Percentiles rank a stretch among this genome's conserved stretches.
Conservation (phyloP, 2,329 filamentous ascomycete species). For the Cladorrhinum sp. region DNA sequence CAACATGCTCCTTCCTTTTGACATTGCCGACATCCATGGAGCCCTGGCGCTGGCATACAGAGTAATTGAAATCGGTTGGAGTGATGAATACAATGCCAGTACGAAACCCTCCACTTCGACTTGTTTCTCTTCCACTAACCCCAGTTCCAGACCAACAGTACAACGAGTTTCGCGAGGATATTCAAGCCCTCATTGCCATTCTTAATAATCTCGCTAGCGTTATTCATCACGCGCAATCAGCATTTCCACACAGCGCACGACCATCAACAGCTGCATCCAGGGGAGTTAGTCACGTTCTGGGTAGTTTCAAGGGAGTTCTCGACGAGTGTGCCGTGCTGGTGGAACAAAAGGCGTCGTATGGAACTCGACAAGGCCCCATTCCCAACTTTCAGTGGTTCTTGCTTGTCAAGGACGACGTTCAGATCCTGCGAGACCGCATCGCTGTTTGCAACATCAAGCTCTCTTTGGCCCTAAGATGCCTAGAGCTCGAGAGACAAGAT, state of each 20-base stretch:
- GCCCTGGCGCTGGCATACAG: slow-evolving; percentile 7
- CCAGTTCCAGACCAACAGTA: slow-evolving; percentile 9
- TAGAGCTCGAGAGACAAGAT: slow-evolving; percentile 9
- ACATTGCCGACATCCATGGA: slow-evolving; percentile 11
- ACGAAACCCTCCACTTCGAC: background rate
- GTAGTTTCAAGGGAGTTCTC: slow-evolving; percentile 11
- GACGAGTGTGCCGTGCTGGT: slow-evolving; percentile 13
- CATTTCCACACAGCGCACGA: background rate
- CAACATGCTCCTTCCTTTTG: slow-evolving; percentile 14
- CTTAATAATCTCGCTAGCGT: background rate
- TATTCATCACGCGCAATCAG: background rate
- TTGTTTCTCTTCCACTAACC: too few relatives aligned
- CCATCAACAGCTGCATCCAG: background rate
- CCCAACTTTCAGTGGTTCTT: slow-evolving; percentile 17
- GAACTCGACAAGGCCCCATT: background rate
- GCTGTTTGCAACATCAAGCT: slow-evolving; percentile 15
- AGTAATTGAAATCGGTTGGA: slow-evolving; percentile 12
- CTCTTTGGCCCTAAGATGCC: slow-evolving; percentile 12
- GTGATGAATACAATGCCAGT: slow-evolving; percentile 8
- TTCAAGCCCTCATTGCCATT: background rate
- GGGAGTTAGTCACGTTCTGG: slow-evolving; percentile 2
- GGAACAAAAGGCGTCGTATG: background rate
- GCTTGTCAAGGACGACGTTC: slow-evolving; percentile 16
- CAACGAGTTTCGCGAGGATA: slow-evolving; percentile 10
- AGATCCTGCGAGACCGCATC: slow-evolving; percentile 18